phyloP scores from a whole-genome alignment of 2,329 filamentous ascomycete species.

The Pseudogymnoascus pannorum region DNA sequence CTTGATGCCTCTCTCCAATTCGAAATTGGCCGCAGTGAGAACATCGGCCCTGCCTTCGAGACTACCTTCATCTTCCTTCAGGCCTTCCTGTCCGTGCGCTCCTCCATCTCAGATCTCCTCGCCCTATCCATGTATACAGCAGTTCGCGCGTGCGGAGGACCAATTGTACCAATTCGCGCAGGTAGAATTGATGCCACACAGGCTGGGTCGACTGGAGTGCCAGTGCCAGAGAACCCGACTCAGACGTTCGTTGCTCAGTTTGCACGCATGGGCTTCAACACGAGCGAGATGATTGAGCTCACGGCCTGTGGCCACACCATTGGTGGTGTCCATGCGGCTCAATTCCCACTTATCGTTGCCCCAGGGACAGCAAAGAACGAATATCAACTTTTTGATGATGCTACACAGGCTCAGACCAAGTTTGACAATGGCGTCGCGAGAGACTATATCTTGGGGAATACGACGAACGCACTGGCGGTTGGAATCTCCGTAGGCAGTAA shows the following conservation, averaged over 20 bases:
- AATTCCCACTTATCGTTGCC: constrained; percentile 48
- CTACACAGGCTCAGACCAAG: constrained; percentile 31
- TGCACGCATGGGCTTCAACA: constrained; percentile 48
- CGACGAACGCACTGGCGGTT: constrained; percentile 47
- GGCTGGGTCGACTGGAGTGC: constrained; percentile 43
- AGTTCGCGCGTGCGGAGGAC: constrained; percentile 52
- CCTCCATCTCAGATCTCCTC: constrained; percentile 50
- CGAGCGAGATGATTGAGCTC: constrained; percentile 51
- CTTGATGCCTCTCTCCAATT: constrained; percentile 54
- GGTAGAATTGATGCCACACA: constrained; percentile 48
- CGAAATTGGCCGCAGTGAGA: constrained; percentile 48
- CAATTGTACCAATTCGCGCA: constrained; percentile 43
- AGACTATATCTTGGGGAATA: constrained; percentile 48
- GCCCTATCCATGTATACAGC: constrained; percentile 51
- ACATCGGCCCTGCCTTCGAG: constrained; percentile 47
- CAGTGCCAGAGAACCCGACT: constrained; percentile 48
- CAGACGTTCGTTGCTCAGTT: constrained; percentile 49
- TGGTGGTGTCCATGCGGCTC: constrained; percentile 48
- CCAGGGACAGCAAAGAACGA: constrained; percentile 34
- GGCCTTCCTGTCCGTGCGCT: constrained; percentile 44
- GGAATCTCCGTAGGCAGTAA: constrained; percentile 39
- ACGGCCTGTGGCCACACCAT: constrained; percentile 55
- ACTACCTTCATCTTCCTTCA: constrained; percentile 47
- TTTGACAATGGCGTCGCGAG: constrained; percentile 52
- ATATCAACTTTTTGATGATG: constrained; percentile 41